These are phyloP conservation scores for Ceratocystis variospora DNA, from an alignment of 2,329 filamentous ascomycete species.

Conservation along the genomic window DNA sequence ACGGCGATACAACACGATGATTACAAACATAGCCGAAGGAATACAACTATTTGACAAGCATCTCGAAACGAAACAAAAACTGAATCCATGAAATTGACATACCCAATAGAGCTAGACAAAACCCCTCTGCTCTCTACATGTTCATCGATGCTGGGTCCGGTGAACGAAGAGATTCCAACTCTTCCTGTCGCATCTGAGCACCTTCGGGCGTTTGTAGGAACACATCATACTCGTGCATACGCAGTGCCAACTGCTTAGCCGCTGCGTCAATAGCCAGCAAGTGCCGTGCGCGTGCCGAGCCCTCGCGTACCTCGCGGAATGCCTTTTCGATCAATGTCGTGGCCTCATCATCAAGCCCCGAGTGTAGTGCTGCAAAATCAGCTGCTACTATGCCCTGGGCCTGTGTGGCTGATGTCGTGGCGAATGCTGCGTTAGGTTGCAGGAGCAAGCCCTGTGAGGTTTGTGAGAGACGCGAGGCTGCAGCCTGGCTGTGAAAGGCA, in stretches of 20 bases:
- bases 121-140: background rate
- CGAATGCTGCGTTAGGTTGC: background rate
- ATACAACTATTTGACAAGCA: too few relatives aligned
- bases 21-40: too few relatives aligned
- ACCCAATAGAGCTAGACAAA: too few relatives aligned
- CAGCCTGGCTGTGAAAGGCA: slow-evolving; percentile 16
- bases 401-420: background rate
- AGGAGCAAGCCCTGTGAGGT: slow-evolving; percentile 14
- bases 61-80: too few relatives aligned
- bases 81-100: too few relatives aligned
- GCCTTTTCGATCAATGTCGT: slow-evolving; percentile 34
- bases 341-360: slow-evolving; percentile 27
- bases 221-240: slow-evolving; percentile 40
- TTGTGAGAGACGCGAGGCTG: slow-evolving; percentile 20
- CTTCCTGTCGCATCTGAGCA: slow-evolving; percentile 10
- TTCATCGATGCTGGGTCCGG: background rate
- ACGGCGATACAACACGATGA: too few relatives aligned
- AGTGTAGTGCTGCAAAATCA: background rate
- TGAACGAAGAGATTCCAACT: slow-evolving; percentile 5
- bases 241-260: slow-evolving; percentile 41
- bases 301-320: slow-evolving; percentile 32
- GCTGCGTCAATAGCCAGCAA: slow-evolving; percentile 40
- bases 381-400: background rate
- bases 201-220: slow-evolving; percentile 23
- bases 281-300: slow-evolving; percentile 33